A percentile compares a stretch with the other conserved stretches of the same genome.
phyloP scores from a whole-genome alignment of 257 asterid species.

The Cinchona pubescens region DNA sequence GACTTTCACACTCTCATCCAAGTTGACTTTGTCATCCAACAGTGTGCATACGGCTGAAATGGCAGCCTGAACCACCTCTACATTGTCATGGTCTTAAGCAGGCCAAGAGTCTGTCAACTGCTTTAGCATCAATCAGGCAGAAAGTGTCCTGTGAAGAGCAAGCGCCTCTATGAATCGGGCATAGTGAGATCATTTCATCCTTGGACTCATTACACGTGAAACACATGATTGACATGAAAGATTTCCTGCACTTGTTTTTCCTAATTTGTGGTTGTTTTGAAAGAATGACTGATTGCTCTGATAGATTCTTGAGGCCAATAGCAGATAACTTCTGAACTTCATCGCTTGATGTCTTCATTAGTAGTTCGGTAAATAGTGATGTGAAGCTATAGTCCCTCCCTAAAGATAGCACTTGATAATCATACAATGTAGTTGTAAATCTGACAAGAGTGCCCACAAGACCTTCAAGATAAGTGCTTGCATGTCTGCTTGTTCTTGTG shows the following conservation, averaged over 20 bases:
- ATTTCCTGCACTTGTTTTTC: conserved; percentile 41
- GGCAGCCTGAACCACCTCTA: conserved; percentile 67
- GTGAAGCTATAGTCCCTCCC: conserved; percentile 53
- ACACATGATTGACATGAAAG: conserved; percentile 36
- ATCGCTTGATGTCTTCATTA: conserved; percentile 56
- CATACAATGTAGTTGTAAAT: conserved; percentile 67
- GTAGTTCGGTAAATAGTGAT: conserved; percentile 52
- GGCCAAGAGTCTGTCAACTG: conserved; percentile 57
- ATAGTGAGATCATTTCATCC: conserved; percentile 28
- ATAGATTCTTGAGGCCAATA: conserved; percentile 59
- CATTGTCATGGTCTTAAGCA: conserved; percentile 66
- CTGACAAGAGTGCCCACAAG: conserved; percentile 72
- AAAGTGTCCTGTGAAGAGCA: conserved; percentile 71
- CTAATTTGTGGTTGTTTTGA: conserved; percentile 52
- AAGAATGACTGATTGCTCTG: conserved; percentile 49
- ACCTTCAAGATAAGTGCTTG: conserved; percentile 66
- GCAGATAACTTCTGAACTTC: conserved; percentile 71
- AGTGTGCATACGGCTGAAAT: conserved; percentile 68
- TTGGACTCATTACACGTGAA: conserved; percentile 37
- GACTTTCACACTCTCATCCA: conserved; percentile 51
- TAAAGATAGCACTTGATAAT: conserved; percentile 47
- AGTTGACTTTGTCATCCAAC: conserved; percentile 61
- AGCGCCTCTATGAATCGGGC: conserved; percentile 72
- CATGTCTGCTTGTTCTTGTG: conserved; percentile 56
- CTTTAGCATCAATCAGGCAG: conserved; percentile 67